Percentiles rank a stretch among this genome's conserved stretches.
Conservation (phyloP, 2,329 filamentous ascomycete species). For the Aspergillus fijiensis region DNA sequence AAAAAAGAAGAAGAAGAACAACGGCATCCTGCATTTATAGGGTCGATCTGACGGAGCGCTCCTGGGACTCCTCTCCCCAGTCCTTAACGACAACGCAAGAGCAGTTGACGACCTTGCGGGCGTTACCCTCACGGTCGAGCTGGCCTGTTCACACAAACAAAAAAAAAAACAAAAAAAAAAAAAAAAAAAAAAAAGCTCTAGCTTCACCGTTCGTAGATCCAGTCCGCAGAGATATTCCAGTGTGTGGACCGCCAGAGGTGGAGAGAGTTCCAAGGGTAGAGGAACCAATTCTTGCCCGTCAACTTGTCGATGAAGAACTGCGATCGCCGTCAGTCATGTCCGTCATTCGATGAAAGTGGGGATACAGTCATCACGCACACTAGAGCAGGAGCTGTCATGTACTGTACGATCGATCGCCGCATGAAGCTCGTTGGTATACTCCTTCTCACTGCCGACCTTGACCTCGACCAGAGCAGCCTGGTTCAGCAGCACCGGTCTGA, state of each 20-base stretch:
- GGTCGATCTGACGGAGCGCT: too few species aligned
- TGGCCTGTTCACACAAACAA: too few species aligned
- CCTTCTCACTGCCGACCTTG: constrained; percentile 14
- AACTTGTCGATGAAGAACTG: constrained; percentile 22
- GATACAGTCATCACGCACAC: not conserved
- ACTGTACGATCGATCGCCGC: constrained; percentile 16
- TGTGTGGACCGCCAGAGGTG: constrained; percentile 20
- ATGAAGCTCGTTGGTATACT: constrained; percentile 13
- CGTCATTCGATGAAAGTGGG: not conserved
- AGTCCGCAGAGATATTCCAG: constrained; percentile 9
- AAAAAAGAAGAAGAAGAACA: too few species aligned
- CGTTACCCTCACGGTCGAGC: too few species aligned
- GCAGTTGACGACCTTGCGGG: too few species aligned
- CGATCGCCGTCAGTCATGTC: not conserved
- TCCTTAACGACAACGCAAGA: too few species aligned
- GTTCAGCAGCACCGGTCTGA: constrained; percentile 15
- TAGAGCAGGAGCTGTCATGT: not conserved
- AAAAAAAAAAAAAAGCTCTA: not conserved
- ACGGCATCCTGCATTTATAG: too few species aligned
- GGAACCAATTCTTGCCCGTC: constrained; percentile 23
- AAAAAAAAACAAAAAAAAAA: too few species aligned
- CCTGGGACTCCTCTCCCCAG: too few species aligned
- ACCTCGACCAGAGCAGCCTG: constrained; percentile 17
- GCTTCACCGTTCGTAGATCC: constrained; percentile 11
- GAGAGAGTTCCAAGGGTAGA: constrained; percentile 23